Percentiles rank a stretch among this genome's conserved stretches.
Conservation (phyloP, 2,329 filamentous ascomycete genomes). For the Parascedosporium putredinis region DNA sequence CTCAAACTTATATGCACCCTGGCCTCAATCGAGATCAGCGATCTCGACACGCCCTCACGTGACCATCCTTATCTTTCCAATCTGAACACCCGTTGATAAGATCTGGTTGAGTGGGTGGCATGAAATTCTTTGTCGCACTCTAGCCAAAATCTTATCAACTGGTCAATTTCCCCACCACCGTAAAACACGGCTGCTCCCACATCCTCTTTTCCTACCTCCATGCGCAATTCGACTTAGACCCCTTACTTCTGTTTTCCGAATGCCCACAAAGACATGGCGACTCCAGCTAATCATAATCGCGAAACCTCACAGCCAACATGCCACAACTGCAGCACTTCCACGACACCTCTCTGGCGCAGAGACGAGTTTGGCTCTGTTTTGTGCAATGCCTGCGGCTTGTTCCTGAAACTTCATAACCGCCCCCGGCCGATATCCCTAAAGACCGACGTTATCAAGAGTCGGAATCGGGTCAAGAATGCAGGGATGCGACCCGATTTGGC, state of each 20-base stretch:
- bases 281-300: conserved; percentile 44
- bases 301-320: conserved; percentile 78
- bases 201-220: not conserved
- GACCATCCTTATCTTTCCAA: conserved; percentile 7
- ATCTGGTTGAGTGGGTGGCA: conserved; percentile 8
- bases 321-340: conserved; percentile 92
- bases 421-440: conserved; percentile 92
- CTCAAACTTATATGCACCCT: not conserved
- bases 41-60: conserved; percentile 2
- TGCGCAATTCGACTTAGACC: not conserved
- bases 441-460: conserved; percentile 98
- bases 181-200: not conserved
- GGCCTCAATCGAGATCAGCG: not conserved
- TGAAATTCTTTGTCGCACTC: conserved; percentile 9
- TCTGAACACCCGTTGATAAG: conserved; percentile 4
- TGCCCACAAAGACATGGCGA: conserved; percentile 35
- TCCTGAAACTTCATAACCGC: conserved; percentile 91
- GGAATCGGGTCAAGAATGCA: conserved; percentile 74
- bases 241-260: not conserved
- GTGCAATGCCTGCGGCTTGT: conserved; percentile 96
- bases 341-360: conserved; percentile 92
- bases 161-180: not conserved
- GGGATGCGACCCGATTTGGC: conserved; percentile 67
- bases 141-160: conserved; percentile 9
- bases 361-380: conserved; percentile 93